A percentile compares a stretch with the other conserved stretches of the same genome.
Evolutionary conservation across 2,329 filamentous ascomycete species (phyloP).

Genomic region (Exophiala oligosperma): DNA sequence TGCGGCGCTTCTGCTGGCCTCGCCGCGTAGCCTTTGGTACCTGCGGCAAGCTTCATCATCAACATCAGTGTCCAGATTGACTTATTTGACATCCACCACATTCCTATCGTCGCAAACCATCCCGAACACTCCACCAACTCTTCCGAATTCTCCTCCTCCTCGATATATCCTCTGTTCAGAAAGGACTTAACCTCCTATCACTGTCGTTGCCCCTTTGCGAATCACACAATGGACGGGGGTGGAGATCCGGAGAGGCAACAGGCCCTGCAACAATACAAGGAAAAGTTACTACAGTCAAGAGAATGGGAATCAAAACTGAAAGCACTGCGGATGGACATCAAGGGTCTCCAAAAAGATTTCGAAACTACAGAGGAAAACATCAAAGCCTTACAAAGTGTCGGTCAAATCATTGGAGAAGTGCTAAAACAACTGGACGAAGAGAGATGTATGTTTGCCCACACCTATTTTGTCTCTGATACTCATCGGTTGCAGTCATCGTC

Average conservation of each 20-base stretch:
- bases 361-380: constrained; percentile 99
- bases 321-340: constrained; percentile 89
- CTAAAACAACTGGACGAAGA: constrained; percentile 98
- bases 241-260: constrained; percentile 60
- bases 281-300: constrained; percentile 85
- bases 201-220: neutral
- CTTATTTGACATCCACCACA: neutral
- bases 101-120: neutral
- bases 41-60: constrained; percentile 19
- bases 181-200: neutral
- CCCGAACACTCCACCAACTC: too few species aligned
- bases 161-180: neutral
- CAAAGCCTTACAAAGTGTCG: constrained; percentile 97
- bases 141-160: neutral
- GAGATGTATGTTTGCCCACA: constrained; percentile 68
- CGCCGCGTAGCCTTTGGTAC: constrained; percentile 24
- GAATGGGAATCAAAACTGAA: constrained; percentile 99
- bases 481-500: constrained; percentile 73
- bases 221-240: constrained; percentile 32
- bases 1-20: neutral
- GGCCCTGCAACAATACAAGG: constrained; percentile 75
- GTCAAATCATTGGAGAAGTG: constrained; percentile 98
- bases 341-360: constrained; percentile 90
- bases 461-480: neutral
- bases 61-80: neutral